Base-by-base conservation (phyloP, 2,329 filamentous ascomycete species). In the Pestalotiopsis sp. region DNA sequence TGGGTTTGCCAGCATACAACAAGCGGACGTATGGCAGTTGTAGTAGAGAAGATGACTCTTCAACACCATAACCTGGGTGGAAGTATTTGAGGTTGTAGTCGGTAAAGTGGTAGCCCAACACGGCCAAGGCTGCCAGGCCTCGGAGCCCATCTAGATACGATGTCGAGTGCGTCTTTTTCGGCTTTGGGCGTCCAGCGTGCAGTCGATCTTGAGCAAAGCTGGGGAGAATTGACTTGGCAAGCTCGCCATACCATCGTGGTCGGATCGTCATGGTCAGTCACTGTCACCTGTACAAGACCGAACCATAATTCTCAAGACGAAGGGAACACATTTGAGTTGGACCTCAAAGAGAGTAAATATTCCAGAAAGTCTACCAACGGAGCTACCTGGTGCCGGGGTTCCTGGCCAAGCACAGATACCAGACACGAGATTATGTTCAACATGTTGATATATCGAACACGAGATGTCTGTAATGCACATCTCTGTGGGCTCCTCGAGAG, bases 81-180 rank as follows among this genome's bases (percentile, higher is more conserved):
- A 80, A 73, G 58, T 77, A 77, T 23, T 70, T 72, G 59, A 79
- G 78, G 65, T 82, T 81, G 65, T 80, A 38, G 80, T 81, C 57
- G 57, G 57, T 59, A 36, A 59, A 59, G 74, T 83, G 81, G 74
- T 86, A 84, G 75, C 84, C 74, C 71, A 84, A 85, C 69, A 86
- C 84, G 57, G 85, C 72, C 65, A 86, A 76, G 11, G 83, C 82
- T 20, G 84, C 84, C 38, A 86, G 75, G 27, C 84, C 84, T n/a
- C 84, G 82, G 60, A 86, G 75, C 39, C 84, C 83, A 74, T 86
- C 84, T 61, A 86, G 80, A 71, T 85, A 86, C 13, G 83, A 82
- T 1, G 83, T 85, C 57, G 80, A 77, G 70, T 83, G 82, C 9
- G 79, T 49, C 38, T 45, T 63, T 23, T 20, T 63, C 17, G 60